Evolutionary conservation across 495 filamentous ascomycete genomes (phyloP).

Genomic region (Penicillium arizonense): DNA sequence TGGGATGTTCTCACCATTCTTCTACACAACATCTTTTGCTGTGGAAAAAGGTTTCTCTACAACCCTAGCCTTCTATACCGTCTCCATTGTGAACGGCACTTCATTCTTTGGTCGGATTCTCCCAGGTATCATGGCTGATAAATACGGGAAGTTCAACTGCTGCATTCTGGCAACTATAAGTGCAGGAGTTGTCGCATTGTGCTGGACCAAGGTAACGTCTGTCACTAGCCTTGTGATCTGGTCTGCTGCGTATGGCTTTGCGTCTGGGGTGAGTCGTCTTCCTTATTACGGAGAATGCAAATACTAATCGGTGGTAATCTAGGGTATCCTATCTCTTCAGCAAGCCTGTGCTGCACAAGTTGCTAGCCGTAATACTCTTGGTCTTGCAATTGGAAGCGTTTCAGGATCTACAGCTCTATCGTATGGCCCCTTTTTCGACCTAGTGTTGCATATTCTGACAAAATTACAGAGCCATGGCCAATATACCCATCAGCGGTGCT

Average conservation of each 20-base stretch:
- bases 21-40: slow-evolving; percentile 40
- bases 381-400: slow-evolving; percentile 32
- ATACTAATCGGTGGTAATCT: neutral
- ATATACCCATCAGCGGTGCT: slow-evolving; percentile 35
- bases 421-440: slow-evolving; percentile 16
- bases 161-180: slow-evolving; percentile 58
- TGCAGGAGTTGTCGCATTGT: slow-evolving; percentile 49
- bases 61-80: slow-evolving; percentile 39
- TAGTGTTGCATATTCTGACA: neutral
- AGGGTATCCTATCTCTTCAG: slow-evolving; percentile 43
- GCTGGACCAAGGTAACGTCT: slow-evolving; percentile 36
- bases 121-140: slow-evolving; percentile 63
- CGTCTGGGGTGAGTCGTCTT: slow-evolving; percentile 33
- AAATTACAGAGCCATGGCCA: slow-evolving; percentile 33
- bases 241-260: slow-evolving; percentile 37
- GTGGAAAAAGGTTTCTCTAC: slow-evolving; percentile 31
- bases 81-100: slow-evolving; percentile 48
- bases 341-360: slow-evolving; percentile 42
- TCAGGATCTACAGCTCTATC: slow-evolving; percentile 34
- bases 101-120: slow-evolving; percentile 41
- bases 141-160: slow-evolving; percentile 66
- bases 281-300: neutral
- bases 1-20: slow-evolving; percentile 50
- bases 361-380: slow-evolving; percentile 27
- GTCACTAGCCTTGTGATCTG: slow-evolving; percentile 35